A percentile compares a stretch with the other conserved stretches of the same genome.
phyloP scores from a whole-genome alignment of 148 eudicot species.

The Rhododendron molle region DNA sequence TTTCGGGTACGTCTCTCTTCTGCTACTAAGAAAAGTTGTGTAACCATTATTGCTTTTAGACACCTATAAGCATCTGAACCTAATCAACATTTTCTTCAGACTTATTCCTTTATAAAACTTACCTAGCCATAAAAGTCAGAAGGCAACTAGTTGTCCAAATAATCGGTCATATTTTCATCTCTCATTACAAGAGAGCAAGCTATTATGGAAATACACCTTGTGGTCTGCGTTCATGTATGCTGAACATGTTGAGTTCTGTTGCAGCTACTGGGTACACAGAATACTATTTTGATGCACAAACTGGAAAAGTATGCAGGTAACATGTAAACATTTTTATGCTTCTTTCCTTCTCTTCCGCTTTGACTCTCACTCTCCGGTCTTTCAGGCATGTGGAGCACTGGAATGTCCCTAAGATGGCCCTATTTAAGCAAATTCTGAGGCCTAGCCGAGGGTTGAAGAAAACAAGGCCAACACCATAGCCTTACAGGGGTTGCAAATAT shows the following conservation, averaged over 20 bases:
- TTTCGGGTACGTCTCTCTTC: conserved; percentile 60
- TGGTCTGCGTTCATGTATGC: background rate
- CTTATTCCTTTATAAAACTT: no score
- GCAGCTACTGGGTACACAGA: conserved; percentile 97
- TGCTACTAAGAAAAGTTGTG: background rate
- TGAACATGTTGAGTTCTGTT: conserved; percentile 15
- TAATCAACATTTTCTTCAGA: background rate
- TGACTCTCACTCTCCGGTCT: conserved; percentile 1
- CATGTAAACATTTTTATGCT: background rate
- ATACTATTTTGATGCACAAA: conserved; percentile 63
- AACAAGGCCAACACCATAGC: background rate
- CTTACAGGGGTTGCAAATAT: background rate
- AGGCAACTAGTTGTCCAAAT: background rate
- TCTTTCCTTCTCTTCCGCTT: background rate
- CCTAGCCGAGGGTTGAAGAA: conserved; percentile 42
- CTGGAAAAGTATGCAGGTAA: conserved; percentile 87
- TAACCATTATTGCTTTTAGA: background rate
- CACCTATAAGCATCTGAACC: background rate
- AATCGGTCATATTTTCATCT: background rate
- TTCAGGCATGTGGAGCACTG: conserved; percentile 93
- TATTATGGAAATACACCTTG: background rate
- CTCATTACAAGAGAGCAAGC: background rate
- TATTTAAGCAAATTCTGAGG: conserved; percentile 78
- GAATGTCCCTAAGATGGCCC: conserved; percentile 96
- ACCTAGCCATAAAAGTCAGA: background rate